Evolutionary conservation across 352 stramenopile genomes (phyloP).

Genomic region (Hyaloperonospora brassicae): DNA sequence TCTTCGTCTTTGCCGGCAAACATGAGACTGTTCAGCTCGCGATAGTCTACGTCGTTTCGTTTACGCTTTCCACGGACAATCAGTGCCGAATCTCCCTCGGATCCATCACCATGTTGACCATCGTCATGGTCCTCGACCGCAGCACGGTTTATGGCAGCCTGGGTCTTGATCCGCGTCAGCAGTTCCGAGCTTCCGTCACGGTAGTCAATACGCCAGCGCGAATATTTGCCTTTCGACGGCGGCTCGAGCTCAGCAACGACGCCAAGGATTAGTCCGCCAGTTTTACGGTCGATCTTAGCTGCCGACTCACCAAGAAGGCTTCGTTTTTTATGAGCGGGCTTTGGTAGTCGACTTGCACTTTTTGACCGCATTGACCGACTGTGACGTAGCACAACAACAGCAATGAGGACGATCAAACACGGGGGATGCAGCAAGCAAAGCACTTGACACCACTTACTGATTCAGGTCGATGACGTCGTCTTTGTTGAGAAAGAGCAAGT

Average conservation of each 20-base stretch:
- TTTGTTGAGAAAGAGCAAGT: conserved; percentile 43
- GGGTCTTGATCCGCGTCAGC: conserved; percentile 25
- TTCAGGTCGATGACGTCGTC: conserved; percentile 46
- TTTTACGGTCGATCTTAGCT: conserved; percentile 30
- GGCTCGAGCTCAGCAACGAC: conserved; percentile 39
- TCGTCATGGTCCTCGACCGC: conserved; percentile 10
- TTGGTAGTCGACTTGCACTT: conserved; percentile 7
- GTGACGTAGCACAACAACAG: not conserved
- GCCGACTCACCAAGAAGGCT: conserved; percentile 35
- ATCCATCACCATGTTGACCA: conserved; percentile 11
- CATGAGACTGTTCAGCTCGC: conserved; percentile 67
- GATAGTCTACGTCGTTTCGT: conserved; percentile 72
- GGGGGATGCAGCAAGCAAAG: not conserved
- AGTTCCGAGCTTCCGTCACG: conserved; percentile 40
- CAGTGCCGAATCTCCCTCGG: conserved; percentile 27
- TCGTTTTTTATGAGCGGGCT: conserved; percentile 13
- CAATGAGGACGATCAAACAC: conserved; percentile 10
- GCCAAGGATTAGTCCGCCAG: conserved; percentile 34
- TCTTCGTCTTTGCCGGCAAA: conserved; percentile 60
- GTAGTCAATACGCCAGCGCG: conserved; percentile 55
- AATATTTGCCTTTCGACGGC: conserved; percentile 21
- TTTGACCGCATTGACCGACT: conserved; percentile 28
- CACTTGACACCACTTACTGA: conserved; percentile 26
- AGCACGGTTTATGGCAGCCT: conserved; percentile 30
- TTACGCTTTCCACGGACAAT: conserved; percentile 74